phyloP scores from a whole-genome alignment of 352 stramenopile species.

The Elongisporangium prolatum region DNA sequence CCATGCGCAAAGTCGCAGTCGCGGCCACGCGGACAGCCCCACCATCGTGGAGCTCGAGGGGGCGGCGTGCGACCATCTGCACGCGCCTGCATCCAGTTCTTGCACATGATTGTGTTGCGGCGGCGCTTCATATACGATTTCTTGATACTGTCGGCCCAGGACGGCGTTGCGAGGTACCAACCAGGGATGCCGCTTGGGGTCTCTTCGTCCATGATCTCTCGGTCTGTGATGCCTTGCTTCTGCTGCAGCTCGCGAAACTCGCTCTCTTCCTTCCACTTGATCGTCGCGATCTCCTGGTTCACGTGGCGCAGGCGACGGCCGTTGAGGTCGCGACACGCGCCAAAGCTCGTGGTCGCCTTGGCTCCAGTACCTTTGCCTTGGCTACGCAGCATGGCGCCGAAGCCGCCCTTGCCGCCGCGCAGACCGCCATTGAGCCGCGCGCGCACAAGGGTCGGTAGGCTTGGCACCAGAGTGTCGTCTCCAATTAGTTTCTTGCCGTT shows the following conservation, averaged over 20 bases:
- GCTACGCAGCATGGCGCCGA: constrained; percentile 81
- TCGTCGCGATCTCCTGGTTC: constrained; percentile 83
- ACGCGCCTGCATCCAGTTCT: constrained; percentile 64
- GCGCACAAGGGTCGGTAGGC: constrained; percentile 52
- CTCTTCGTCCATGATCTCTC: constrained; percentile 73
- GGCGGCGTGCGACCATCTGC: constrained; percentile 32
- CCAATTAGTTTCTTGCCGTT: constrained; percentile 44
- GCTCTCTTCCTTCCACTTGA: constrained; percentile 71
- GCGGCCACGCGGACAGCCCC: constrained; percentile 73
- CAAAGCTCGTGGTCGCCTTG: constrained; percentile 74
- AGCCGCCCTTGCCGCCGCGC: constrained; percentile 77
- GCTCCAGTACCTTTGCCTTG: constrained; percentile 67
- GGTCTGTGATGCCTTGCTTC: constrained; percentile 46
- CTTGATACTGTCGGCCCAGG: constrained; percentile 78
- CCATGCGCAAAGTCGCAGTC: constrained; percentile 85
- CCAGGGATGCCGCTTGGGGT: constrained; percentile 80
- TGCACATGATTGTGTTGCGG: constrained; percentile 75
- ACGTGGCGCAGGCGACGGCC: constrained; percentile 77
- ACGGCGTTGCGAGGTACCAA: constrained; percentile 79
- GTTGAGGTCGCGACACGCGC: constrained; percentile 75
- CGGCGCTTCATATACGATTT: constrained; percentile 85
- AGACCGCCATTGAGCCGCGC: constrained; percentile 58
- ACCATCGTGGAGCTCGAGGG: constrained; percentile 57
- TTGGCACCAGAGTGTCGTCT: constrained; percentile 29
- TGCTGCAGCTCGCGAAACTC: constrained; percentile 39